Percentiles rank a stretch among this genome's conserved stretches.
phyloP scores from a whole-genome alignment of 2,329 filamentous ascomycete species.

The Rasamsonia emersonii region DNA sequence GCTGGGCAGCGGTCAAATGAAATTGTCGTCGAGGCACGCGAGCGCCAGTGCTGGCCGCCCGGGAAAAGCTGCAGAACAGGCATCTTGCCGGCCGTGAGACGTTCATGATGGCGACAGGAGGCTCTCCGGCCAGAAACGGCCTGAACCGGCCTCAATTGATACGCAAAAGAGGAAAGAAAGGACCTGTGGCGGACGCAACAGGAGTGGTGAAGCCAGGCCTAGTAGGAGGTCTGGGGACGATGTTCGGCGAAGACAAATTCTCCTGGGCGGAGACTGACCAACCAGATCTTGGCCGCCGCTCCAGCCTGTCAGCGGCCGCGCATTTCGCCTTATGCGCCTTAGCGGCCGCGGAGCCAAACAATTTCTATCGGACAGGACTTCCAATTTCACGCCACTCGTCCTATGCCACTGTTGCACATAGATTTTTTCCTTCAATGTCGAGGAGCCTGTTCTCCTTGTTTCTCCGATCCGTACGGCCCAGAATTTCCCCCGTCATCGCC shows the following conservation, averaged over 20 bases:
- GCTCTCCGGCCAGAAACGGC: constrained; percentile 23
- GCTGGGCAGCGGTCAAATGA: constrained; percentile 34
- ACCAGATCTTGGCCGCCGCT: background rate
- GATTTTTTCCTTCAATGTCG: constrained; percentile 3
- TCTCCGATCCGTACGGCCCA: constrained; percentile 1
- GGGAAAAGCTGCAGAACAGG: constrained; percentile 42
- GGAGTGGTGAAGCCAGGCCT: constrained; percentile 4
- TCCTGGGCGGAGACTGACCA: constrained; percentile 11
- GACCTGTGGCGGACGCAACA: too few relatives aligned
- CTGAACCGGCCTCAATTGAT: constrained; percentile 10
- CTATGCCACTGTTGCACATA: too few relatives aligned
- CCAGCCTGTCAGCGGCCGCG: constrained; percentile 5
- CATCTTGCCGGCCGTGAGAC: constrained; percentile 42
- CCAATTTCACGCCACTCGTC: too few relatives aligned
- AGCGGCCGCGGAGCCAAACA: too few relatives aligned
- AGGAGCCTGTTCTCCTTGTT: background rate
- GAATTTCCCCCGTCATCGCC: background rate
- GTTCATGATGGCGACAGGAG: constrained; percentile 35
- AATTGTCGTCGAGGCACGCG: constrained; percentile 41
- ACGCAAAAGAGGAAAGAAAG: constrained; percentile 3
- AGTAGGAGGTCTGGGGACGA: constrained; percentile 6
- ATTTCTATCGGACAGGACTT: too few relatives aligned
- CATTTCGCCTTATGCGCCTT: constrained; percentile 3
- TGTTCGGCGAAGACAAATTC: constrained; percentile 16
- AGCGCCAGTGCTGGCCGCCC: constrained; percentile 28